Percentiles rank a stretch among this genome's conserved stretches.
Conservation (phyloP, 2,329 filamentous ascomycete species). For the Rutstroemia sp. region DNA sequence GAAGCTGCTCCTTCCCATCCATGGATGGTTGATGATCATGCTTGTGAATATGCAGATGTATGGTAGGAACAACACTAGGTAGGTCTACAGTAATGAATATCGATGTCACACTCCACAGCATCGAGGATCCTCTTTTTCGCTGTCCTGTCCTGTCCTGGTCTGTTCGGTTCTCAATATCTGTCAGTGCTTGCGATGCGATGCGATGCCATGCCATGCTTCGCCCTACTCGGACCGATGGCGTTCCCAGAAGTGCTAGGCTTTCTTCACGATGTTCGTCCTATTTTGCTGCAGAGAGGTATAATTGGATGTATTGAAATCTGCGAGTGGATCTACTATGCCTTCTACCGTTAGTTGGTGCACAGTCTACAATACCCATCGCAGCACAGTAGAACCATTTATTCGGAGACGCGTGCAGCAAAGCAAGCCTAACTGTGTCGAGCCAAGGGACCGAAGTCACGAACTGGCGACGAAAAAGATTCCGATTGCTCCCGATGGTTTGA, state of each 20-base stretch:
- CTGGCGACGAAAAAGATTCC: not conserved
- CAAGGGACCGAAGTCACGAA: not conserved
- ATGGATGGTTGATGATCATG: slow-evolving; percentile 1
- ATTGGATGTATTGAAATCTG: not conserved
- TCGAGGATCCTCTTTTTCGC: not conserved
- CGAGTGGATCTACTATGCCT: slow-evolving; percentile 2
- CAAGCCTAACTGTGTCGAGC: not conserved
- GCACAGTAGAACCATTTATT: slow-evolving; percentile 1
- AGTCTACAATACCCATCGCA: not conserved
- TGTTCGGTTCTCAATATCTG: too few relatives aligned
- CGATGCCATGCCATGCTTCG: not conserved
- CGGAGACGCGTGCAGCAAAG: not conserved
- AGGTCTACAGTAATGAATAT: not conserved
- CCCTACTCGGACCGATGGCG: slow-evolving; percentile 7
- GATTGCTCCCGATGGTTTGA: slow-evolving; percentile 3
- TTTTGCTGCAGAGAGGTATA: not conserved
- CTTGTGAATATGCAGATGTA: not conserved
- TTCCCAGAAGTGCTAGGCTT: not conserved
- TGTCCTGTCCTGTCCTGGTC: too few relatives aligned
- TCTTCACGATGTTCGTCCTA: not conserved
- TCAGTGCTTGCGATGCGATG: too few relatives aligned
- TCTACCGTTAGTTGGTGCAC: not conserved
- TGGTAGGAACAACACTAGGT: too few relatives aligned
- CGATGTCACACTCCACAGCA: slow-evolving; percentile 2
- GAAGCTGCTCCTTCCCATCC: not conserved